Evolutionary conservation across 768 basidiomycete genomes (phyloP).

Genomic region (Sarcodon aspratus): DNA sequence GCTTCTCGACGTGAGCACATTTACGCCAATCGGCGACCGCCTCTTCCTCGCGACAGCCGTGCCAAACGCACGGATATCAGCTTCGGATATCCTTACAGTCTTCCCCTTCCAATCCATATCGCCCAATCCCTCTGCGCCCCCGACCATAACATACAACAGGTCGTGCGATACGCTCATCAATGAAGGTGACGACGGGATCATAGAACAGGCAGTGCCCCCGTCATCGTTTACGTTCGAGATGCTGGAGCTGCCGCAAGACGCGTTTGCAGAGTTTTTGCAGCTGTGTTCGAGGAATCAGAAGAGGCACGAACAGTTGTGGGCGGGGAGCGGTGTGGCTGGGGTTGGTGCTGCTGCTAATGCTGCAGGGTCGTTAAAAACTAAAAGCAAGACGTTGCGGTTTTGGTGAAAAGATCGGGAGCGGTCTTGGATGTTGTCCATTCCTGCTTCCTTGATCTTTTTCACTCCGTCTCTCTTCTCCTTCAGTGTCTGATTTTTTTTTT

Average conservation of each 20-base stretch:
- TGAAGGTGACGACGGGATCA: no score
- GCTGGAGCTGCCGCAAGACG: conserved; percentile 52
- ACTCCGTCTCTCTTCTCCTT: no score
- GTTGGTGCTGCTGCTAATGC: no score
- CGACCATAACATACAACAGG: conserved; percentile 17
- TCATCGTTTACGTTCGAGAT: conserved; percentile 25
- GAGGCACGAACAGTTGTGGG: conserved; percentile 42
- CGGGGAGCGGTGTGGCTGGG: conserved; percentile 27
- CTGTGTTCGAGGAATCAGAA: conserved; percentile 40
- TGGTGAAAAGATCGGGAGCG: no score
- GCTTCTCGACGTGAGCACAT: conserved; percentile 58
- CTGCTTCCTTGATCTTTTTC: no score
- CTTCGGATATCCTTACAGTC: conserved; percentile 46
- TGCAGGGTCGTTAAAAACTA: no score
- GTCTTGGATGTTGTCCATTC: no score
- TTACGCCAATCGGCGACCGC: conserved; percentile 50
- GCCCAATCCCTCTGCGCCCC: conserved; percentile 10
- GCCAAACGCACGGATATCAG: conserved; percentile 50
- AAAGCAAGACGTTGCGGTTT: no score
- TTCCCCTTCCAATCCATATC: conserved; percentile 32
- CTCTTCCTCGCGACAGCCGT: conserved; percentile 51
- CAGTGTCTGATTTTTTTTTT: no score
- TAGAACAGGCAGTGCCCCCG: background rate
- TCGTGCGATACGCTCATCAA: background rate
- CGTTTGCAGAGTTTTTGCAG: conserved; percentile 47